Conservation (phyloP, 2,329 filamentous ascomycete species). For the Aschersonia sp. region DNA sequence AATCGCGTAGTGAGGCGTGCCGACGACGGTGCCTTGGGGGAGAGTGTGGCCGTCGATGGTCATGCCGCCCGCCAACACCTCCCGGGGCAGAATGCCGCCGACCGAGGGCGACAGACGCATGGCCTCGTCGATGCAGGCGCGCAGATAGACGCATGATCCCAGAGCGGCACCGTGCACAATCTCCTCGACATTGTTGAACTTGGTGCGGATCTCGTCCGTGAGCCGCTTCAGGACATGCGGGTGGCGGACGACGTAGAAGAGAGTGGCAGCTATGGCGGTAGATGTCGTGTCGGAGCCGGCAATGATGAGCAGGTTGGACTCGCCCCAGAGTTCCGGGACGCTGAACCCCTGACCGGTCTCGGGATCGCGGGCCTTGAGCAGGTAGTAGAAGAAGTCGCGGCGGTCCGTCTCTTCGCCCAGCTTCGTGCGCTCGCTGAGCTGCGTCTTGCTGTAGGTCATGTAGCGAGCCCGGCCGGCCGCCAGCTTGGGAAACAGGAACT, state of each 20-base stretch:
- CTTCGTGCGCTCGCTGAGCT: conserved; percentile 51
- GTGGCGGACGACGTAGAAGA: conserved; percentile 48
- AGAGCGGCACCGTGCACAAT: conserved; percentile 37
- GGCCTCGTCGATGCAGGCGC: conserved; percentile 50
- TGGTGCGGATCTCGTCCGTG: conserved; percentile 34
- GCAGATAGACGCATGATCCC: conserved; percentile 40
- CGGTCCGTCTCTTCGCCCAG: conserved; percentile 51
- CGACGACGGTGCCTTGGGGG: conserved; percentile 47
- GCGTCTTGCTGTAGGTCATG: conserved; percentile 55
- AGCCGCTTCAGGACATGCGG: conserved; percentile 29
- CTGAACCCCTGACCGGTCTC: conserved; percentile 54
- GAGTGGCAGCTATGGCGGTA: conserved; percentile 47
- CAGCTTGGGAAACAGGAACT: conserved; percentile 51
- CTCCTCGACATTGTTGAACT: conserved; percentile 37
- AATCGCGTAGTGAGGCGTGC: conserved; percentile 52
- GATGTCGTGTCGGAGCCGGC: conserved; percentile 60
- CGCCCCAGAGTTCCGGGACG: conserved; percentile 53
- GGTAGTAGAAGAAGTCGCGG: conserved; percentile 63
- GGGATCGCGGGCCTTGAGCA: conserved; percentile 56
- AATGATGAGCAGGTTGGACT: conserved; percentile 58
- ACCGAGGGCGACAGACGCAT: conserved; percentile 50
- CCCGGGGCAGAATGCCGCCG: conserved; percentile 43
- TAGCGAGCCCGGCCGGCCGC: conserved; percentile 53
- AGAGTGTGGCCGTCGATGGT: conserved; percentile 37
- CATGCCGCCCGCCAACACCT: conserved; percentile 40